Percentiles rank a stretch among this genome's conserved stretches.
Evolutionary conservation across 345 rosid genomes (phyloP).

Genomic region (Excoecaria agallocha): DNA sequence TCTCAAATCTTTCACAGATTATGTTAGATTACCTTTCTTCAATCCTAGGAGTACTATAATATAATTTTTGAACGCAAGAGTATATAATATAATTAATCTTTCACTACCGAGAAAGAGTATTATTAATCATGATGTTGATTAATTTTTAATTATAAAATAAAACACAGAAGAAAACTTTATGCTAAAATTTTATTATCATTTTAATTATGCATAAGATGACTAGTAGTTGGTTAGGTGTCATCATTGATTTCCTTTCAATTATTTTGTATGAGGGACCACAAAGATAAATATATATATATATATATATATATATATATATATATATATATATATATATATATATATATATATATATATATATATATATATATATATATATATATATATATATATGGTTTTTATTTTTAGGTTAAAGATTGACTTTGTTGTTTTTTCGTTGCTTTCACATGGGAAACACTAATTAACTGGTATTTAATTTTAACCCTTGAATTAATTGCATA

Average conservation of each 20-base stretch:
- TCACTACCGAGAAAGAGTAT: conserved; percentile 3
- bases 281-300: neutral
- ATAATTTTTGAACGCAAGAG: neutral
- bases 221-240: neutral
- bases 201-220: neutral
- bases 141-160: neutral
- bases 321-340: too few relatives aligned
- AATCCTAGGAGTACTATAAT: neutral
- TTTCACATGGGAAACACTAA: too few relatives aligned
- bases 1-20: conserved; percentile 4
- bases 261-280: neutral
- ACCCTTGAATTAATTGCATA: too few relatives aligned
- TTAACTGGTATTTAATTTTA: too few relatives aligned
- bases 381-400: too few relatives aligned
- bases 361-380: too few relatives aligned
- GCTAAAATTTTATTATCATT: neutral
- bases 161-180: neutral
- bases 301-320: too few relatives aligned
- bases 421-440: too few relatives aligned
- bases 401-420: too few relatives aligned
- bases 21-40: neutral
- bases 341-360: too few relatives aligned
- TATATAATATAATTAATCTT: neutral
- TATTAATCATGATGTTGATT: neutral
- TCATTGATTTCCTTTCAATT: neutral